A percentile compares a stretch with the other conserved stretches of the same genome.
Evolutionary conservation across 257 asterid species (phyloP).

Genomic region (Petrea volubilis): DNA sequence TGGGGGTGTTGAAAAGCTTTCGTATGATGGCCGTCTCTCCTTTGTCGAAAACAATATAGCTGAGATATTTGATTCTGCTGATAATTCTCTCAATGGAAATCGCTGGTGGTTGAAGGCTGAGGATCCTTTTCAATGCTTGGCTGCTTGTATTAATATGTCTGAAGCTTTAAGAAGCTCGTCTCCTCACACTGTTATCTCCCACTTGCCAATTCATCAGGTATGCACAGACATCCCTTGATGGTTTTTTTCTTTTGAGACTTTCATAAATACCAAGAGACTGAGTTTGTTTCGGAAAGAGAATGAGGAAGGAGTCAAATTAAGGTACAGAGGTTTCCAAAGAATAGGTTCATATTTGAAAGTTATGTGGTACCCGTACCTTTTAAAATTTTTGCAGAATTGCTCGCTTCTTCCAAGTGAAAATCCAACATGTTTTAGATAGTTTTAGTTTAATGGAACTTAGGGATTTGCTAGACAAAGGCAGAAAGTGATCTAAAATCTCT

Average conservation of each 20-base stretch:
- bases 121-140: slow-evolving; percentile 95
- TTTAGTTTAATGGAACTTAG: neutral
- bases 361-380: neutral
- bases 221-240: slow-evolving; percentile 1
- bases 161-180: slow-evolving; percentile 88
- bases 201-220: slow-evolving; percentile 95
- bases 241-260: slow-evolving; percentile 9
- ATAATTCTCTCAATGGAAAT: slow-evolving; percentile 73
- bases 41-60: slow-evolving; percentile 75
- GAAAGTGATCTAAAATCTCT: neutral
- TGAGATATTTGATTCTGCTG: slow-evolving; percentile 87
- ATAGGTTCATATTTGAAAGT: neutral
- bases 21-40: slow-evolving; percentile 78
- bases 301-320: neutral
- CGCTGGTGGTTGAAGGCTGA: slow-evolving; percentile 96
- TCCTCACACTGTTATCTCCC: slow-evolving; percentile 80
- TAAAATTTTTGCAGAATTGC: neutral
- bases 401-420: neutral
- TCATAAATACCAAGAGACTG: neutral
- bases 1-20: slow-evolving; percentile 86
- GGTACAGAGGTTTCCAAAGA: slow-evolving; percentile 5
- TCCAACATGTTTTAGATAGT: neutral
- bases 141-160: slow-evolving; percentile 84
- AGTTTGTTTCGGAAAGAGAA: neutral
- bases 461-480: neutral